Conservation (phyloP, 2,329 filamentous ascomycete species). For the Trichoderma brevicompactum region DNA sequence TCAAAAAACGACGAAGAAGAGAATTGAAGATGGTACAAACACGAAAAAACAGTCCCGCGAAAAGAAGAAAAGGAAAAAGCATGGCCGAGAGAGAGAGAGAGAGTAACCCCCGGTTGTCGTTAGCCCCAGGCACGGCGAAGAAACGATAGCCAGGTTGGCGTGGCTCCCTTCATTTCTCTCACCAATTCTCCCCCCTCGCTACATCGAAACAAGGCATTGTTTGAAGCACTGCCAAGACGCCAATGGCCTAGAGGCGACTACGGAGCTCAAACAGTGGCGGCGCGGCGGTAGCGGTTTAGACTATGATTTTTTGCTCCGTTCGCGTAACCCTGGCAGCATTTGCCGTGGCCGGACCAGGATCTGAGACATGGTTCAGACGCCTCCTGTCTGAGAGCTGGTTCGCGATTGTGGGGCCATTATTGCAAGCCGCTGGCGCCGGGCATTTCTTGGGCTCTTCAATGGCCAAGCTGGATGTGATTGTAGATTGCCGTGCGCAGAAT, state of each 20-base stretch:
- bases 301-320: neutral
- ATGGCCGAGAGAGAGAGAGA: conserved; percentile 27
- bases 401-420: conserved; percentile 17
- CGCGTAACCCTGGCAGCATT: conserved; percentile 1
- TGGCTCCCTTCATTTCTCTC: conserved; percentile 18
- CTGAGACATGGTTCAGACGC: conserved; percentile 41
- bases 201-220: conserved; percentile 20
- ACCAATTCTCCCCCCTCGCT: neutral
- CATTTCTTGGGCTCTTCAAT: conserved; percentile 20
- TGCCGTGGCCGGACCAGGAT: conserved; percentile 18
- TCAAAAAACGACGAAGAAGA: conserved; percentile 22
- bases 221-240: conserved; percentile 24
- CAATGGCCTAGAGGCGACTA: conserved; percentile 3
- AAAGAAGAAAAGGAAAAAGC: conserved; percentile 30
- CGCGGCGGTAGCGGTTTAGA: conserved; percentile 21
- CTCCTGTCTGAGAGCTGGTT: conserved; percentile 35
- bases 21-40: conserved; percentile 31
- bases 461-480: neutral
- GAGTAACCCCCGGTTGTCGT: conserved; percentile 7
- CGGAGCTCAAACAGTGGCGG: conserved; percentile 27
- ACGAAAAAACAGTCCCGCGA: conserved; percentile 27
- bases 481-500: neutral
- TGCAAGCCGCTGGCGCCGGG: conserved; percentile 11
- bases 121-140: neutral
- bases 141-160: conserved; percentile 9